A percentile compares a stretch with the other conserved stretches of the same genome.
Evolutionary conservation across 371 early-diverging fungal species (phyloP).

Genomic region (Zopfochytrium polystomum): DNA sequence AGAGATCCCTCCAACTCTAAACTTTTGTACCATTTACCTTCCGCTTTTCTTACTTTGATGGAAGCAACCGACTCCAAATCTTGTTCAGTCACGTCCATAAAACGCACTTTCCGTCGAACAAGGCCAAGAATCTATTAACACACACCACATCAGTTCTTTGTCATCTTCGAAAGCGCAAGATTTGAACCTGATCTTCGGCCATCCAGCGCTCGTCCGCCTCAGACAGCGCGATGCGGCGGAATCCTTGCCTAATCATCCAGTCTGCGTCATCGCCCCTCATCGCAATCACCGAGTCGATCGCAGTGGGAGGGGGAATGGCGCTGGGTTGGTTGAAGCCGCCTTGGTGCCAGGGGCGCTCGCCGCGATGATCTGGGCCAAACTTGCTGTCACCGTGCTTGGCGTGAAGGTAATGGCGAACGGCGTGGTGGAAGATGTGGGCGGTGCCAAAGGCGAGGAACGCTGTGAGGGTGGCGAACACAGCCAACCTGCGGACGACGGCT

Average conservation of each 20-base stretch:
- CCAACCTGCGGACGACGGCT: no score
- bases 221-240: neutral
- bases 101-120: conserved; percentile 61
- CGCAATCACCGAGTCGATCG: neutral
- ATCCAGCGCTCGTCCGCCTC: neutral
- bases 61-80: conserved; percentile 21
- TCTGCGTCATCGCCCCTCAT: neutral
- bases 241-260: neutral
- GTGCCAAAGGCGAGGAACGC: no score
- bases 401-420: neutral
- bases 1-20: no score
- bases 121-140: conserved; percentile 56
- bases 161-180: no score
- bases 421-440: no score
- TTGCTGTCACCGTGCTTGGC: neutral
- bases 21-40: no score
- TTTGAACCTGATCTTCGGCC: neutral
- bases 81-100: conserved; percentile 86
- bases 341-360: neutral
- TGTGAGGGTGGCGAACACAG: neutral
- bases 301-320: neutral
- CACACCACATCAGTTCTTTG: no score
- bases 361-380: neutral
- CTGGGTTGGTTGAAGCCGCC: neutral
- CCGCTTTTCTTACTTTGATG: no score